Evolutionary conservation across 345 rosid species (phyloP).

Genomic region (Melaleuca quinquenervia): DNA sequence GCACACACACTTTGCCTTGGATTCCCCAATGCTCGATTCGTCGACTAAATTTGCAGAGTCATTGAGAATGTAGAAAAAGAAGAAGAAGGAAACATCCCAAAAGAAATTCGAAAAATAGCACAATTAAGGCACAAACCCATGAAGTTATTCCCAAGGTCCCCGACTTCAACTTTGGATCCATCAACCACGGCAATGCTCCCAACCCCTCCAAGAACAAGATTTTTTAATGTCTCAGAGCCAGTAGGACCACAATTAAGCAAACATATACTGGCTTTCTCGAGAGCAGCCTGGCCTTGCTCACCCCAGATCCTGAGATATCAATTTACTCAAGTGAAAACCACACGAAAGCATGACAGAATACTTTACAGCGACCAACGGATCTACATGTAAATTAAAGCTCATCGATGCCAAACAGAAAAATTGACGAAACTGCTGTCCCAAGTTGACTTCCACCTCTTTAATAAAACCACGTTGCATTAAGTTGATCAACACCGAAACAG

Average conservation of each 20-base stretch:
- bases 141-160: conserved; percentile 95
- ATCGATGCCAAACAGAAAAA: background rate
- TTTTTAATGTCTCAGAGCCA: conserved; percentile 91
- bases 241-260: conserved; percentile 97
- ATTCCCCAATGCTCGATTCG: conserved; percentile 57
- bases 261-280: conserved; percentile 87
- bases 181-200: conserved; percentile 89
- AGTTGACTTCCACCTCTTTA: background rate
- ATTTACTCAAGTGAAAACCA: background rate
- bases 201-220: conserved; percentile 94
- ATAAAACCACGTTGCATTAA: background rate
- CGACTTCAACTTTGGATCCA: conserved; percentile 81
- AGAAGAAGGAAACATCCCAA: background rate
- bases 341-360: background rate
- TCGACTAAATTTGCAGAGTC: conserved; percentile 46
- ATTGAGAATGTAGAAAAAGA: background rate
- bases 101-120: background rate
- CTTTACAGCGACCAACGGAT: background rate
- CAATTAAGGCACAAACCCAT: conserved; percentile 43
- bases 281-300: conserved; percentile 81
- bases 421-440: background rate
- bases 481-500: background rate
- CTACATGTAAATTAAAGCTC: background rate
- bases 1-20: conserved; percentile 86
- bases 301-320: conserved; percentile 80